Base-by-base conservation (phyloP, 192 early-diverging fungal species). In the Gryganskiella cystojenkinii region DNA sequence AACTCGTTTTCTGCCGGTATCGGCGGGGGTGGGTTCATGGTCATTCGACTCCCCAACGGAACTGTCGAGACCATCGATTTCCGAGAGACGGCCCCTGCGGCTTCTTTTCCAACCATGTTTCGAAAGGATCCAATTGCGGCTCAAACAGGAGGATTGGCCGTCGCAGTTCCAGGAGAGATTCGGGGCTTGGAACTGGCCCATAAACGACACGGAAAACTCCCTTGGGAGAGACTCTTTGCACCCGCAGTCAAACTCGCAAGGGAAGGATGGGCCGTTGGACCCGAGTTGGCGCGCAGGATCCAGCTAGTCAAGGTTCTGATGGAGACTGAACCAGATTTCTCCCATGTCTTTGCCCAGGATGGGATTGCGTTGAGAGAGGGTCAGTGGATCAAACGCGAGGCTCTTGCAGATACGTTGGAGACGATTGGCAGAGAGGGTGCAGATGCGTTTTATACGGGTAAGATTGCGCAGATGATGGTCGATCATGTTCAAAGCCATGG, bases 21-120 rank as follows among this genome's bases (percentile, higher is more conserved):
- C 52, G 95, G 97, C 34, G 95, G 97, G 13, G 97, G 97, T 31
- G 97, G 97, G 8, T 96, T 99, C 67, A 94, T 96, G 92, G 78
- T 94, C 17, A 86, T 96, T 10, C 88, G 93, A 34, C 80, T 83
- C 4, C 68, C 83, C 5, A 87, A 88, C 52, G 89, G 88, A 1
- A 85, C 76, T 9, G 75, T 81, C 22, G 89, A 90, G 43, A 81
- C 88, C n/a, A 87, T 99, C 40, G 94, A 99, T 71, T 99, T 97
- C 50, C 86, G 97, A 17, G 97, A 99, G 75, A 81, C 83, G 0
- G 97, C 97, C 14, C 95, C 94, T 22, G 76, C 72, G 33, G 90
- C 89, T 7, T 85, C 93, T 2, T 80, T 64, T 19, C 81, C 72
- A 30, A 89, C 92, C 61, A 97, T 99, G 96, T 97, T 90, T 80